Base-by-base conservation (phyloP, 2,329 filamentous ascomycete genomes). In the Sclerotinia sclerotiorum region DNA sequence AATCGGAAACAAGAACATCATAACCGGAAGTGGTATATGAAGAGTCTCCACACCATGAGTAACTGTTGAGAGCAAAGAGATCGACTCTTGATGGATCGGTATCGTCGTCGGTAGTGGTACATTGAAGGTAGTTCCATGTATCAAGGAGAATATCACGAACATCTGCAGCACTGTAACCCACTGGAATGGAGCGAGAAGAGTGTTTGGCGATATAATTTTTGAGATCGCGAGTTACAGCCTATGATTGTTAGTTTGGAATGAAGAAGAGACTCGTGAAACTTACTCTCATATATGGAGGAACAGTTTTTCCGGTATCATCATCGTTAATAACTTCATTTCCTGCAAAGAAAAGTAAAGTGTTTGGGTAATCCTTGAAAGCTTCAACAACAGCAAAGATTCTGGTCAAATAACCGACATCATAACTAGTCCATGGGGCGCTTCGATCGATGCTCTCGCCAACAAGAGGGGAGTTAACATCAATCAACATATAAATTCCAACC, bases 121-220 rank as follows among this genome's bases (percentile, higher is more conserved):
- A 94, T 77, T 90, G 80, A 19, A 93, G 83, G 81, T 91, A 94
- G 77, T 90, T 87, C 86, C 85, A 93, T 67, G 86, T 90, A 75
- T 94, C 91, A 77, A 88, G 83, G 32, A 94, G 85, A 55, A 92
- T 87, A 1, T 85, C 81, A 70, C 91, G 88, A 55, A 94, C 91
- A 77, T 94, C 91, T 61, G 91, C 91, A 69, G 91, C 91, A 8
- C 90, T 93, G 83, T 94, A 94, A 56, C 91, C 91, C 69, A 93
- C 89, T 29, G 91, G 90, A 72, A 94, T 90, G 70, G 81, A 74
- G 74, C 91, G 89, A 76, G 87, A 83, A 70, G 85, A 81, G 76
- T 90, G 87, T 76, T 88, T 88, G 80, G 88, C 86, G 81, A 93
- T 88, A 82, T 94, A 94, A 78, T 88, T 89, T 84, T 92, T 93